Percentiles rank a stretch among this genome's conserved stretches.
Evolutionary conservation across 2,329 filamentous ascomycete genomes (phyloP).

Genomic region (Neonectria faginata): DNA sequence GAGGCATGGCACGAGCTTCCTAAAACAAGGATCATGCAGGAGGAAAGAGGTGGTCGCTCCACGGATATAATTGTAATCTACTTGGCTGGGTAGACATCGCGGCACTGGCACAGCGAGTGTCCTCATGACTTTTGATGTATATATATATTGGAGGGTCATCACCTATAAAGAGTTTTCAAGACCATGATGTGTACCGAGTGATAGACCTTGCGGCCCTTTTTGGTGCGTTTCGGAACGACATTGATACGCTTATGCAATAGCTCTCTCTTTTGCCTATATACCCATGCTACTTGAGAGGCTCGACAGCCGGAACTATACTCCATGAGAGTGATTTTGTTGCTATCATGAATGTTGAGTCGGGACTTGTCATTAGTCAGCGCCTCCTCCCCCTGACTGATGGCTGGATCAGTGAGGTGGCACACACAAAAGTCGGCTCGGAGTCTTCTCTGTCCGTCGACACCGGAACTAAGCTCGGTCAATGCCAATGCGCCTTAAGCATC

Average conservation of each 20-base stretch:
- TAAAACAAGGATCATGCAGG: constrained; percentile 32
- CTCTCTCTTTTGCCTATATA: neutral
- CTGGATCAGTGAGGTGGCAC: constrained; percentile 7
- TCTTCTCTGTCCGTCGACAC: constrained; percentile 20
- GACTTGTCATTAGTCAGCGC: constrained; percentile 17
- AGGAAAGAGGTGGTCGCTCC: constrained; percentile 39
- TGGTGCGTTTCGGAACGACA: too few species aligned
- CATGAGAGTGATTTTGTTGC: neutral
- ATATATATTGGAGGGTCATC: constrained; percentile 29
- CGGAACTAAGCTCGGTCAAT: constrained; percentile 5
- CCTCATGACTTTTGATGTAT: constrained; percentile 28
- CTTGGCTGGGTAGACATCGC: constrained; percentile 27
- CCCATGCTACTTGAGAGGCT: too few species aligned
- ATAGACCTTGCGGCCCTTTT: neutral
- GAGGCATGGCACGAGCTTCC: constrained; percentile 24
- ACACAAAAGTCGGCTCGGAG: constrained; percentile 13
- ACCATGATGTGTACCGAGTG: neutral
- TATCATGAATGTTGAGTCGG: constrained; percentile 18
- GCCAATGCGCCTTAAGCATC: constrained; percentile 9
- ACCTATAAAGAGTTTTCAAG: neutral
- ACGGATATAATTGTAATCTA: constrained; percentile 48
- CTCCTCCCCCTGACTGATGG: neutral
- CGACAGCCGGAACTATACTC: neutral
- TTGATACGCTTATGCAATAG: neutral
- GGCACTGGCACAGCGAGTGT: constrained; percentile 16